Evolutionary conservation across 345 rosid genomes (phyloP), one percentile per base, ranked within the genome.

Genomic region (Eucalyptus marginata): DNA sequence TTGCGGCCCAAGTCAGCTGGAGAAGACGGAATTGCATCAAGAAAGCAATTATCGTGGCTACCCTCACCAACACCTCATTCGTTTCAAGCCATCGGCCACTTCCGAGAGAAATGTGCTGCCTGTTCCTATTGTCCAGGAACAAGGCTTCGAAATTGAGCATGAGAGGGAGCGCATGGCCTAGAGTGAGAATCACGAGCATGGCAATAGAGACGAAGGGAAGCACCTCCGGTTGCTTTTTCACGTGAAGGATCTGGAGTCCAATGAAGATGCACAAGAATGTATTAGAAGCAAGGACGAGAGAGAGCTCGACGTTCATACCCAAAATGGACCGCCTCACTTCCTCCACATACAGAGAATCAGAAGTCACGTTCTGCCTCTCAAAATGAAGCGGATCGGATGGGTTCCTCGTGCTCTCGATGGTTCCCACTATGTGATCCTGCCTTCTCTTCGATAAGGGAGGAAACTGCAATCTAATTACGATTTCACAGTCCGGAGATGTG

Each of bases 241-340:
- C 92, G 79, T 93, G 90, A 59, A 86, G 86, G 62, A 95, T 90
- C 86, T 95, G 97, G 76, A 89, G 29, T 25, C 89, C 92, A 43
- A 91, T 88, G 87, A 93, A 92, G 58, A 93, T 17, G 90, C 96
- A 94, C 20, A 90, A 89, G 83, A 95, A 90, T 52, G 94, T 94
- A 56, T 92, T 92, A 29, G 96, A 91, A 24, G 93, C 81, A 52
- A 95, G 90, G 86, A 59, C 89, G 87, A 93, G 64, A 56, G 54
- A n/a, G 58, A 93, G 89, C 95, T 95, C 95, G 87, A 92, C 54
- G 92, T 95, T 93, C 93, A 93, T 90, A 87, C 95, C 90, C 93
- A 94, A 92, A 4, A 92, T 87, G 50, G 91, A 91, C 52, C 87
- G 86, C 52, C 14, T 27, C 36, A 90, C 93, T 86, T 89, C 71